Evolutionary conservation across 192 early-diverging fungal genomes (phyloP), one percentile per base, ranked within the genome.

Genomic region (Dimargaris cristalligena): DNA sequence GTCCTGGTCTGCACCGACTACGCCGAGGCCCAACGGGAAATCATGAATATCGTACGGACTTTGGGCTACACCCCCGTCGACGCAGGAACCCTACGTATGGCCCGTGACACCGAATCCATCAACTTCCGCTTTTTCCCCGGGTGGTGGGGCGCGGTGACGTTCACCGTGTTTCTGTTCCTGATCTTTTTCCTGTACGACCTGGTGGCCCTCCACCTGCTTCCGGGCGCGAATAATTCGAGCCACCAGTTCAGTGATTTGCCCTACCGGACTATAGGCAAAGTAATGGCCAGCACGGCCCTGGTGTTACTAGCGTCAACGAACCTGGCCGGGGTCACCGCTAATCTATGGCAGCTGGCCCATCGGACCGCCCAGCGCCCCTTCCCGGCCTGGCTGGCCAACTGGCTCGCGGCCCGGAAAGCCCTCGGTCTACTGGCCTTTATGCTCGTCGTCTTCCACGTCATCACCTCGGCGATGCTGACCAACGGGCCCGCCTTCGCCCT

Each of bases 141-240:
- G 32, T 57, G 55, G 55, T 57, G 55, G 55, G 55, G 55, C 23
- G 32, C 55, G 14, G 55, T 57, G 30, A 31, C 35, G 18, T 57
- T 34, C n/a, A 31, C 55, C 55, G 20, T 34, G 8, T 38, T 57
- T 14, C 34, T 57, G 32, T 34, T 57, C 11, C 34, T 25, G 33
- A 11, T 57, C 35, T 34, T 34, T 25, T 23, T 34, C n/a, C 6
- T 57, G 13, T 57, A 57, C 55, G 3, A 31, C 32, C 22, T 34
- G 0, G 32, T 57, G 20, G 18, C n/a, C 9, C 34, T 30, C 32
- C 55, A 57, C 23, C n/a, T 57, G 34, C 55, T 57, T 14, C 6
- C 8, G 6, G 38, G 8, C 38, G 34, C 22, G 4, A 34, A 34
- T n/a, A n/a, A n/a, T n/a, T n/a, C n/a, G n/a, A n/a, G 32, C 34